Evolutionary conservation across 441 rosid genomes (phyloP).

Genomic region (Populus trichocarpa): DNA sequence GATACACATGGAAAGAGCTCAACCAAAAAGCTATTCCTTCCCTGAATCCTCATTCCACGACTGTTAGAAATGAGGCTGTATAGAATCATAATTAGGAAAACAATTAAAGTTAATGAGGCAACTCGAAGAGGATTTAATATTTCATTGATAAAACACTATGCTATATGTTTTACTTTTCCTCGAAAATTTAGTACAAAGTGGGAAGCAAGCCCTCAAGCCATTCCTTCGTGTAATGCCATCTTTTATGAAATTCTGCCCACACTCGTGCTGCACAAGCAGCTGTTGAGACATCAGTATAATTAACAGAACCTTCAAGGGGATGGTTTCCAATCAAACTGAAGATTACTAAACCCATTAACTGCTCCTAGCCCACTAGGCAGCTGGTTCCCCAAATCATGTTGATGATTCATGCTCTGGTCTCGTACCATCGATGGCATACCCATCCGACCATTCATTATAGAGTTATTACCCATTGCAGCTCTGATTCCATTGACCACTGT

Average conservation of each 20-base stretch:
- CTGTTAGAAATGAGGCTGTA: constrained; percentile 11
- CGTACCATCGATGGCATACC: constrained; percentile 52
- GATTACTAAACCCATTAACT: constrained; percentile 73
- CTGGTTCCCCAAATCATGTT: constrained; percentile 78
- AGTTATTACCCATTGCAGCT: constrained; percentile 53
- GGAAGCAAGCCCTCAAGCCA: constrained; percentile 32
- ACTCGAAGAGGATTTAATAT: constrained; percentile 39
- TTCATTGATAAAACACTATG: constrained; percentile 50
- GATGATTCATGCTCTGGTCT: constrained; percentile 60
- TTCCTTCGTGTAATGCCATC: constrained; percentile 24
- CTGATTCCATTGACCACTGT: constrained; percentile 64
- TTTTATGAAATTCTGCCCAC: constrained; percentile 26
- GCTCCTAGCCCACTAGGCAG: constrained; percentile 73
- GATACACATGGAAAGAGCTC: constrained; percentile 4
- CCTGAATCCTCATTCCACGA: constrained; percentile 7
- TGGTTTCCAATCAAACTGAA: constrained; percentile 82
- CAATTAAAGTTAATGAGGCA: constrained; percentile 24
- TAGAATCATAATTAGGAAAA: constrained; percentile 19
- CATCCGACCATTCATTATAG: constrained; percentile 67
- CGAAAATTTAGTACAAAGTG: constrained; percentile 54
- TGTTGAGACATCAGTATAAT: constrained; percentile 21
- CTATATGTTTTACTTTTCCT: constrained; percentile 44
- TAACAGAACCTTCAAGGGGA: constrained; percentile 38
- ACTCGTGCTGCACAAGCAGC: constrained; percentile 39
- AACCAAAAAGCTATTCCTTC: constrained; percentile 1